A percentile compares a stretch with the other conserved stretches of the same genome.
phyloP scores from a whole-genome alignment of 2,329 filamentous ascomycete genomes.

The Exophiala phaeomuriformis region DNA sequence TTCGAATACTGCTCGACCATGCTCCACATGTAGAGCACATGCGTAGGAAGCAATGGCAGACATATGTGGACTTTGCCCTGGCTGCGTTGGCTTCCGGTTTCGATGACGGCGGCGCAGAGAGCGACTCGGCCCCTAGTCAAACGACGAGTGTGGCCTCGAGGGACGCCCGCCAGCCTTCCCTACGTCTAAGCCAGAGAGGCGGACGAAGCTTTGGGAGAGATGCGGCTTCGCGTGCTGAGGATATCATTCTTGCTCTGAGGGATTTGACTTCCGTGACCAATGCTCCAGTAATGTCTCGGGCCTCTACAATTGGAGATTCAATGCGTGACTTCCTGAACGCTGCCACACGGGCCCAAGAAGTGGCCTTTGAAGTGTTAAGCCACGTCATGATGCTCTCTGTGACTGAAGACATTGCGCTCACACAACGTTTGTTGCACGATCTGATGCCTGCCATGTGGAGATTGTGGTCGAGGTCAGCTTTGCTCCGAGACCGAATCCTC shows the following conservation, averaged over 20 bases:
- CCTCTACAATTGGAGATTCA: conserved; percentile 15
- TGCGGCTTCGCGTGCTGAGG: conserved; percentile 12
- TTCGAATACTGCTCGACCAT: conserved; percentile 63
- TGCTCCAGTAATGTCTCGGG: conserved; percentile 20
- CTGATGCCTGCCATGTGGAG: conserved; percentile 64
- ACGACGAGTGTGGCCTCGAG: conserved; percentile 43
- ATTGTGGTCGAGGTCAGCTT: conserved; percentile 65
- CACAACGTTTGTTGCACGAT: conserved; percentile 52
- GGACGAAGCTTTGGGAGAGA: conserved; percentile 7
- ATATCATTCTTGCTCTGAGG: conserved; percentile 20
- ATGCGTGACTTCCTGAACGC: conserved; percentile 12
- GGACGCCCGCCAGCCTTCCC: conserved; percentile 9
- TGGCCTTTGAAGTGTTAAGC: conserved; percentile 71
- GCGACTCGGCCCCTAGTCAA: conserved; percentile 9
- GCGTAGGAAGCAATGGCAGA: conserved; percentile 59
- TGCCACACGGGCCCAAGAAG: conserved; percentile 48
- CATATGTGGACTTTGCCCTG: conserved; percentile 63
- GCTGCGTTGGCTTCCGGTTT: conserved; percentile 44
- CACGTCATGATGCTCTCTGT: conserved; percentile 57
- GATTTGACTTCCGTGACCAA: conserved; percentile 19
- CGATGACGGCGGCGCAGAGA: conserved; percentile 8
- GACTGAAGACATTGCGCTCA: conserved; percentile 60
- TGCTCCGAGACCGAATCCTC: conserved; percentile 69
- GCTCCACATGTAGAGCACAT: conserved; percentile 76
- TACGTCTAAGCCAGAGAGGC: conserved; percentile 20